Conservation (phyloP, 306 rosid genomes). For the Rosa multiflora region DNA sequence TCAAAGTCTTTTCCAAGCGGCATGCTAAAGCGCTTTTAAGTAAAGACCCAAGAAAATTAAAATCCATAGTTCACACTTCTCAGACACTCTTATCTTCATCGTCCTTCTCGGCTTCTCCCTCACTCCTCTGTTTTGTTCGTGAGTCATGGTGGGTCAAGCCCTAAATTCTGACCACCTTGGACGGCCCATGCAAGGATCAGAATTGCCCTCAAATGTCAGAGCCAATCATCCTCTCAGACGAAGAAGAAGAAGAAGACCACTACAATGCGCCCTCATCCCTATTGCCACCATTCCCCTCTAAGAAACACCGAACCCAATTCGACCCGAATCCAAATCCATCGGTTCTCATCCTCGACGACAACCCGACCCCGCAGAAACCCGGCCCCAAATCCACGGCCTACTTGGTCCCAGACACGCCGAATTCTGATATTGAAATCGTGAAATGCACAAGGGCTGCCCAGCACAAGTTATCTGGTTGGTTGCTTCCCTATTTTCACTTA, state of each 20-base stretch:
- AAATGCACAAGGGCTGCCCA: conserved; percentile 41
- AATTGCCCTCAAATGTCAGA: conserved; percentile 26
- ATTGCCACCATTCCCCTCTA: conserved; percentile 30
- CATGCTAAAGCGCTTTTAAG: too few relatives aligned
- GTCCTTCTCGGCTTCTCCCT: too few relatives aligned
- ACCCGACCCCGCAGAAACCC: conserved; percentile 4
- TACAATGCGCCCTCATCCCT: conserved; percentile 39
- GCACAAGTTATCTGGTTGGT: not conserved
- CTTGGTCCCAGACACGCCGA: conserved; percentile 73
- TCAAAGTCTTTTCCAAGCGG: too few relatives aligned
- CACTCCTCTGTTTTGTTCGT: too few relatives aligned
- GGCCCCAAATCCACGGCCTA: conserved; percentile 31
- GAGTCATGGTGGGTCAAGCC: too few relatives aligned
- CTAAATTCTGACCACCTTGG: too few relatives aligned
- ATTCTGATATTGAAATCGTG: conserved; percentile 57
- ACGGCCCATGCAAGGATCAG: too few relatives aligned
- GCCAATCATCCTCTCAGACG: conserved; percentile 83
- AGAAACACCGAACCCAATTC: conserved; percentile 57
- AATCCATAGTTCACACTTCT: too few relatives aligned
- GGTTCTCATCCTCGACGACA: conserved; percentile 65
- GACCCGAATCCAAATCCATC: conserved; percentile 33
- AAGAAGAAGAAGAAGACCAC: conserved; percentile 62
- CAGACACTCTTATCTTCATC: too few relatives aligned
- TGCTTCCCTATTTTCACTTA: not conserved
- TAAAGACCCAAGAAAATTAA: too few relatives aligned